Evolutionary conservation across 2,329 filamentous ascomycete species (phyloP).

Genomic region (Mycocentrospora acerina): DNA sequence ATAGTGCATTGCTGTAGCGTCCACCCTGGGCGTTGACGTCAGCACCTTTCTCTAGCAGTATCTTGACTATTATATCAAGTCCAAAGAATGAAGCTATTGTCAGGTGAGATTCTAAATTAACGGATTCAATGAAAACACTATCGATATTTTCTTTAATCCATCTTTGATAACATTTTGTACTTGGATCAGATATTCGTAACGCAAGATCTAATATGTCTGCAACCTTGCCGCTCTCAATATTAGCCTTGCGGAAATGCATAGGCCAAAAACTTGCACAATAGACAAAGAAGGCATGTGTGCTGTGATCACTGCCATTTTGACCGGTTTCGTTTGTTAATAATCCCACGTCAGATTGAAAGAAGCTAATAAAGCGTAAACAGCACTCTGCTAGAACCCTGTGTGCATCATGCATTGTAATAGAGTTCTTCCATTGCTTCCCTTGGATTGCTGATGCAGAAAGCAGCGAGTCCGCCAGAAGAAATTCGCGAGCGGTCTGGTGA

Average conservation of each 20-base stretch:
- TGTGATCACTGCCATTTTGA: background rate
- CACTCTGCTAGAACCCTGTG: conserved; percentile 11
- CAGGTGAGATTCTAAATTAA: no score
- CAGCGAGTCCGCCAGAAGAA: conserved; percentile 9
- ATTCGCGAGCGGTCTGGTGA: conserved; percentile 16
- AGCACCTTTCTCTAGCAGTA: conserved; percentile 1
- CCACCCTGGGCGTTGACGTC: no score
- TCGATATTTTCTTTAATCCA: no score
- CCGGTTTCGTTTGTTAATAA: background rate
- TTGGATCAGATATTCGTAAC: no score
- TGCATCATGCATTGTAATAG: conserved; percentile 7
- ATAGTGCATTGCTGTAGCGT: no score
- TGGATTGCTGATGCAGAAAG: conserved; percentile 3
- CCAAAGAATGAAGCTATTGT: conserved; percentile 2
- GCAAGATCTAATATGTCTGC: conserved; percentile 6
- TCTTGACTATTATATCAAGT: conserved; percentile 1
- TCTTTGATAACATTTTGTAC: no score
- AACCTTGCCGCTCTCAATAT: conserved; percentile 3
- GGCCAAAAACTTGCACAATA: conserved; percentile 12
- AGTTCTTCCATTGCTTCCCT: conserved; percentile 7
- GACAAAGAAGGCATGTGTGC: conserved; percentile 3
- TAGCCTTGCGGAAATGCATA: conserved; percentile 11
- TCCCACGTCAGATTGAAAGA: conserved; percentile 8
- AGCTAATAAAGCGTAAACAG: conserved; percentile 13
- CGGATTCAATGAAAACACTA: no score